phyloP scores from a whole-genome alignment of 2,329 filamentous ascomycete genomes.

The Fusarium abutilonis region DNA sequence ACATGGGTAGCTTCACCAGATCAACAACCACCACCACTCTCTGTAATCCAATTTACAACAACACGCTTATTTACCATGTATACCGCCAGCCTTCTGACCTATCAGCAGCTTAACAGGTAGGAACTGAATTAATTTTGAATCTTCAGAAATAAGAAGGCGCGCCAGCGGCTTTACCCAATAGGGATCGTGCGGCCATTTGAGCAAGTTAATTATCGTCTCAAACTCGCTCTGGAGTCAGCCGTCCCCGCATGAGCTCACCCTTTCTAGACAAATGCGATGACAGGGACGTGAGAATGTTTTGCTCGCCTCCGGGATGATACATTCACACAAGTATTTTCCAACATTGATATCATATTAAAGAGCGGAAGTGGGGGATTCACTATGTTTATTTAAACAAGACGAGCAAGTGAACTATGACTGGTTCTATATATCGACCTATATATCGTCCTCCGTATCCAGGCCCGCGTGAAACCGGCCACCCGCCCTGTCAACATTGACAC shows the following conservation, averaged over 20 bases:
- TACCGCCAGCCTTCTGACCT: neutral
- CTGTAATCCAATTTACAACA: neutral
- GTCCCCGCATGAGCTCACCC: conserved; percentile 20
- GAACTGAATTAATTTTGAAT: neutral
- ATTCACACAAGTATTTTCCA: neutral
- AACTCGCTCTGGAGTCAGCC: conserved; percentile 23
- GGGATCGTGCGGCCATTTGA: conserved; percentile 52
- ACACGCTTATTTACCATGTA: neutral
- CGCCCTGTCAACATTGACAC: conserved; percentile 26
- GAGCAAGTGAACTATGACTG: neutral
- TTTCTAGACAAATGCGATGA: neutral
- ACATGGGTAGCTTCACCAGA: too few species aligned
- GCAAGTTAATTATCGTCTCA: conserved; percentile 52
- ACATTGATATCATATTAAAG: too few species aligned
- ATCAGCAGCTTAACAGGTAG: neutral
- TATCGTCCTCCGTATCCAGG: neutral
- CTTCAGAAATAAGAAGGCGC: neutral
- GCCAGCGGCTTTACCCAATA: conserved; percentile 5
- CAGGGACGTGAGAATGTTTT: conserved; percentile 6
- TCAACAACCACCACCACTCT: neutral
- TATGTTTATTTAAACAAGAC: neutral
- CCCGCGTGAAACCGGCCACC: conserved; percentile 23
- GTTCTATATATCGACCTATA: neutral
- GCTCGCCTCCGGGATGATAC: neutral
- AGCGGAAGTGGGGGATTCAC: too few species aligned